phyloP scores from a whole-genome alignment of 129 eudicot species.

The Gnaphalium uliginosum region DNA sequence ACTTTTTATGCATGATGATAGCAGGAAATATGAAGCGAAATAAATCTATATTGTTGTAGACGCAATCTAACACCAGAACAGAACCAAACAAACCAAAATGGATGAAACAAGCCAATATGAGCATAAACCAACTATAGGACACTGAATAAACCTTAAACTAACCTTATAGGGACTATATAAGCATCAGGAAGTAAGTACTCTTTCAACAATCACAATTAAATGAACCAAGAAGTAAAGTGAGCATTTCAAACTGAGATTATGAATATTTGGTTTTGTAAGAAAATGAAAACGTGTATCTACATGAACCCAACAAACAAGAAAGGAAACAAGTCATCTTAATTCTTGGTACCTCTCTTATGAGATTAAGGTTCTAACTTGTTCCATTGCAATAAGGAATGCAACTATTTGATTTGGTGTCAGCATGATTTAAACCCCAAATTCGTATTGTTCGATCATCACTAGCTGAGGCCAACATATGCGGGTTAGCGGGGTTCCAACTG shows the following conservation, averaged over 20 bases:
- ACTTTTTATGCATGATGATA: too few relatives aligned
- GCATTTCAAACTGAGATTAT: slow-evolving; percentile 41
- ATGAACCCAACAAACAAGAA: slow-evolving; percentile 26
- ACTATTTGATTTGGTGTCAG: slow-evolving; percentile 40
- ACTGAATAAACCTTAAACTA: background rate
- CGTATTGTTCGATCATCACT: slow-evolving; percentile 83
- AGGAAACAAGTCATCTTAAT: slow-evolving; percentile 22
- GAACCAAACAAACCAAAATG: background rate
- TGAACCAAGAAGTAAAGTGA: slow-evolving; percentile 26
- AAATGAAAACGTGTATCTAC: slow-evolving; percentile 39
- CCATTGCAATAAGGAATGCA: slow-evolving; percentile 60
- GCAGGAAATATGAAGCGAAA: too few relatives aligned
- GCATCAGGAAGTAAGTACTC: background rate
- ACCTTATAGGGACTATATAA: background rate
- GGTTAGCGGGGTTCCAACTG: slow-evolving; percentile 78
- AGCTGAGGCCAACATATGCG: slow-evolving; percentile 81
- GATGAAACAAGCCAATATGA: background rate
- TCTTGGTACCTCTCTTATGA: slow-evolving; percentile 2
- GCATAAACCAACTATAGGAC: background rate
- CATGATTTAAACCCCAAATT: slow-evolving; percentile 71
- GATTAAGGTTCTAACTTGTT: slow-evolving; percentile 22
- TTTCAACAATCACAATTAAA: background rate
- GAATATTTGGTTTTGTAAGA: slow-evolving; percentile 28
- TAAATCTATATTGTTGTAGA: too few relatives aligned
- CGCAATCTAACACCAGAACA: background rate